Evolutionary conservation across 768 basidiomycete species (phyloP).

Genomic region (Myochromella boudieri): DNA sequence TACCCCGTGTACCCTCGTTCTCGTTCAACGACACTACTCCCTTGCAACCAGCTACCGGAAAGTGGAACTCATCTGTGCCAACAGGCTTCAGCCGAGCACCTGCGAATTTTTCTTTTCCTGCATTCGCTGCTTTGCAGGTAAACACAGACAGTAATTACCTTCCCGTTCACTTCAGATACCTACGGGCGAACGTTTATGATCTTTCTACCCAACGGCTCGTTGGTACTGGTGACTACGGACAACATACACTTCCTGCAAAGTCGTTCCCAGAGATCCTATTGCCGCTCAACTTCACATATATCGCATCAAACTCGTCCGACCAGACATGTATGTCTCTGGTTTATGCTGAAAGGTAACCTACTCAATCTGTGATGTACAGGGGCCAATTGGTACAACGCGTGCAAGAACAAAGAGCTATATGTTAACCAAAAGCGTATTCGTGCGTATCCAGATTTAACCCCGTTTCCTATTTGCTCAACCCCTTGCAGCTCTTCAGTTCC

Average conservation of each 20-base stretch:
- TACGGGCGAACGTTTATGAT: constrained; percentile 72
- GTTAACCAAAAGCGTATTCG: constrained; percentile 54
- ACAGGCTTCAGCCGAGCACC: constrained; percentile 72
- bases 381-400: constrained; percentile 76
- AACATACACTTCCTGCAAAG: constrained; percentile 65
- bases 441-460: constrained; percentile 36
- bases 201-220: constrained; percentile 63
- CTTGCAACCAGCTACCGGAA: constrained; percentile 56
- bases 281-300: constrained; percentile 83
- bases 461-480: constrained; percentile 14
- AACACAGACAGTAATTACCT: constrained; percentile 76
- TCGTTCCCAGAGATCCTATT: constrained; percentile 61
- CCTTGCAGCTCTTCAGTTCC: constrained; percentile 57
- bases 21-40: constrained; percentile 59
- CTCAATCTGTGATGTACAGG: constrained; percentile 37
- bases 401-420: constrained; percentile 58
- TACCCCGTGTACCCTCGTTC: constrained; percentile 81
- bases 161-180: constrained; percentile 68
- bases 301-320: constrained; percentile 78
- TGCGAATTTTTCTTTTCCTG: constrained; percentile 90
- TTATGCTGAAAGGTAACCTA: constrained; percentile 1
- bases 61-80: constrained; percentile 55
- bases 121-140: constrained; percentile 69
- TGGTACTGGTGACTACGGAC: constrained; percentile 62
- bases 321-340: constrained; percentile 61